A percentile compares a stretch with the other conserved stretches of the same genome.
These are phyloP conservation scores for Exophiala aquamarina DNA, from an alignment of 2,329 filamentous ascomycete species.

Conservation along the genomic window DNA sequence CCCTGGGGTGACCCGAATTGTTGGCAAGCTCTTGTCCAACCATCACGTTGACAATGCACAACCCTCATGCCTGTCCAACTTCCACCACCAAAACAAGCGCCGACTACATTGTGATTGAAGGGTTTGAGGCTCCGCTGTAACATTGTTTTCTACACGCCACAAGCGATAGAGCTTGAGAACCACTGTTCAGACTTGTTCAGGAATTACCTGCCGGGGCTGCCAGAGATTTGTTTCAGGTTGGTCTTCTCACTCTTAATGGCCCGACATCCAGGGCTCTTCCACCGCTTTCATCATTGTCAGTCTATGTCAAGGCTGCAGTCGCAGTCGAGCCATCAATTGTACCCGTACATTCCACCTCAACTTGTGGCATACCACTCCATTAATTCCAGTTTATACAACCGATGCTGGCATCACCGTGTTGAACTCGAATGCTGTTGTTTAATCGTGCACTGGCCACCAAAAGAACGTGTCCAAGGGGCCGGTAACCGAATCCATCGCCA, in stretches of 20 bases:
- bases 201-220: not conserved
- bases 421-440: not conserved
- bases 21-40: constrained; percentile 24
- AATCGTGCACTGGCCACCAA: constrained; percentile 10
- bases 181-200: constrained; percentile 1
- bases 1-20: constrained; percentile 12
- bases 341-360: not conserved
- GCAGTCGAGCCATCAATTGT: constrained; percentile 8
- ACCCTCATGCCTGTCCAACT: constrained; percentile 3
- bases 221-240: not conserved
- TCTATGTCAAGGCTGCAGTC: constrained; percentile 15
- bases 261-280: not conserved
- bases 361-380: constrained; percentile 2
- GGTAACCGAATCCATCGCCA: not conserved
- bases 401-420: constrained; percentile 20
- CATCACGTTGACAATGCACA: constrained; percentile 8
- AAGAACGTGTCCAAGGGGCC: constrained; percentile 5
- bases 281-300: not conserved
- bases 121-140: constrained; percentile 10
- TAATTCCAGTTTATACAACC: not conserved
- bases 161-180: not conserved
- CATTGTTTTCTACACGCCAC: not conserved
- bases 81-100: constrained; percentile 14
- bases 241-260: not conserved
- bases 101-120: constrained; percentile 15